phyloP scores from a whole-genome alignment of 116 monocot genomes.

The Posidonia oceanica region DNA sequence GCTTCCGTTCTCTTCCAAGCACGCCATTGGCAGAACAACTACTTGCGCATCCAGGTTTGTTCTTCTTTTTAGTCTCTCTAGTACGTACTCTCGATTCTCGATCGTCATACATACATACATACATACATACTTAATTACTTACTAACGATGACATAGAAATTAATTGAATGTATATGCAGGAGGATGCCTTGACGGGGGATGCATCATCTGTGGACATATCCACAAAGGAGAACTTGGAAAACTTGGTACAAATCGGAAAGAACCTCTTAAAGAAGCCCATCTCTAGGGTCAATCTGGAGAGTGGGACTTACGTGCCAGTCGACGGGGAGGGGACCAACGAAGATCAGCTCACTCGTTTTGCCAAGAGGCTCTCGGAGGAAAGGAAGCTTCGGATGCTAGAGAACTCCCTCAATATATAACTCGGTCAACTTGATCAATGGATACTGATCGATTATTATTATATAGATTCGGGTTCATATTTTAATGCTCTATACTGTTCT shows the following conservation, averaged over 20 bases:
- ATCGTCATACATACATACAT: no score
- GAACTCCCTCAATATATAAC: no score
- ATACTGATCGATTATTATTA: no score
- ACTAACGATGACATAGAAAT: no score
- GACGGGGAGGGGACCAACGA: background rate
- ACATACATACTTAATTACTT: no score
- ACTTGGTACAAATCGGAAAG: background rate
- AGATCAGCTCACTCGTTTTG: background rate
- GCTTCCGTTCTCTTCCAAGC: constrained; percentile 21
- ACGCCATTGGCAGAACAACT: constrained; percentile 8
- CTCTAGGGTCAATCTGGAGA: constrained; percentile 7
- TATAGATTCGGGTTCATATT: no score
- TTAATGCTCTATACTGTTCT: no score
- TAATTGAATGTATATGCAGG: background rate
- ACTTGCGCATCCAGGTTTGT: constrained; percentile 26
- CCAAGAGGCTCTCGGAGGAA: background rate
- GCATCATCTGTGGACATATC: background rate
- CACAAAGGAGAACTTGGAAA: background rate
- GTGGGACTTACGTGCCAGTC: background rate
- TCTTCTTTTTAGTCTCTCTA: no score
- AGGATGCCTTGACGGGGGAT: background rate
- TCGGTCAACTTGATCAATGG: no score
- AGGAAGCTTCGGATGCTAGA: background rate
- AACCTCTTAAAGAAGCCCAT: constrained; percentile 8
- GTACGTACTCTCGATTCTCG: no score